These are phyloP conservation scores for Phaeoacremonium minimum DNA, from an alignment of 2,329 filamentous ascomycete species.

Conservation along the genomic window DNA sequence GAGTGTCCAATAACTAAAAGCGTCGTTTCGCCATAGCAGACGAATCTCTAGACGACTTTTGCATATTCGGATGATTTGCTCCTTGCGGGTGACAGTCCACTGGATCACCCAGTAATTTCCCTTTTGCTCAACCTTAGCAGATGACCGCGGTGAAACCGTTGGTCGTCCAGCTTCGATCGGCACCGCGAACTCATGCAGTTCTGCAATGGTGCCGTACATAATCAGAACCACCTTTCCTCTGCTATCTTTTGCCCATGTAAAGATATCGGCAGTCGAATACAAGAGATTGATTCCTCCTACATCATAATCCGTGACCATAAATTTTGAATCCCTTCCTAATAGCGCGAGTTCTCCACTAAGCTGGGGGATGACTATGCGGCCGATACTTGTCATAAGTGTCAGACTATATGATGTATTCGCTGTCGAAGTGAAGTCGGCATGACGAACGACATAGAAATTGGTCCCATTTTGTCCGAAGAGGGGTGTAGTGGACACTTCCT, in stretches of 20 bases:
- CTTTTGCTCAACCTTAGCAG: constrained; percentile 14
- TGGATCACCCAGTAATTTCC: constrained; percentile 17
- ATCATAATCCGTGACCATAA: constrained; percentile 63
- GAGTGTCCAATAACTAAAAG: constrained; percentile 66
- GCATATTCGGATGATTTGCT: constrained; percentile 24
- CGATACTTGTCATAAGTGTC: constrained; percentile 49
- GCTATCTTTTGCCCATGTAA: constrained; percentile 66
- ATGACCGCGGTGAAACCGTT: constrained; percentile 6
- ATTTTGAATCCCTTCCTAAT: constrained; percentile 60
- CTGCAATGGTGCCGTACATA: constrained; percentile 59
- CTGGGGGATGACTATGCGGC: constrained; percentile 50
- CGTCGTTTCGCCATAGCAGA: constrained; percentile 51
- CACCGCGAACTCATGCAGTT: constrained; percentile 59
- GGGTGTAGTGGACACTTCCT: constrained; percentile 57
- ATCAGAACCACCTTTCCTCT: constrained; percentile 54
- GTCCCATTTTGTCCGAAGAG: constrained; percentile 43
- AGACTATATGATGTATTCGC: constrained; percentile 58
- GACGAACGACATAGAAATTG: constrained; percentile 63
- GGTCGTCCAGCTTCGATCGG: constrained; percentile 2
- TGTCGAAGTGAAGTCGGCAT: constrained; percentile 57
- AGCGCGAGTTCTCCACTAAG: constrained; percentile 51
- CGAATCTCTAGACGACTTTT: constrained; percentile 38
- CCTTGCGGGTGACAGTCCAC: constrained; percentile 19
- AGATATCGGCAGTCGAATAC: constrained; percentile 67
- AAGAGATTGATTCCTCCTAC: constrained; percentile 54